Evolutionary conservation across 768 basidiomycete genomes (phyloP).

Genomic region (Phaeotremella fagi): DNA sequence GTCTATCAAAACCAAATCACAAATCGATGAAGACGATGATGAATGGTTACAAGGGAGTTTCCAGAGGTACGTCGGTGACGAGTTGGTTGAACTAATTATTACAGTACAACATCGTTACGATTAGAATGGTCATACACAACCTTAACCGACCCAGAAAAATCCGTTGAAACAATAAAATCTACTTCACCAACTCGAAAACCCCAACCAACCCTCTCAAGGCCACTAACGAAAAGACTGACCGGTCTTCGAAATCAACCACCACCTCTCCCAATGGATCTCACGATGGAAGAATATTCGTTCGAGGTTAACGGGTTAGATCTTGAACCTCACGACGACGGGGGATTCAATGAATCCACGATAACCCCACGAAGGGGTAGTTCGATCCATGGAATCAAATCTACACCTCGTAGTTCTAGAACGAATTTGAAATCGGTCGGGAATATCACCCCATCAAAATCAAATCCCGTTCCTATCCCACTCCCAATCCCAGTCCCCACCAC

Average conservation of each 20-base stretch:
- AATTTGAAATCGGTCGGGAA: too few species aligned
- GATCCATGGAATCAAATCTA: too few species aligned
- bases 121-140: neutral
- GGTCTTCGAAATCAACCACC: neutral
- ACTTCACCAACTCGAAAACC: neutral
- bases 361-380: too few species aligned
- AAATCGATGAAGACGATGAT: neutral
- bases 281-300: neutral
- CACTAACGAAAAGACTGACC: neutral
- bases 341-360: too few species aligned
- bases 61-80: neutral
- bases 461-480: neutral
- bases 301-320: neutral
- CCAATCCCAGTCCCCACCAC: neutral
- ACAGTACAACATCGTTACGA: neutral
- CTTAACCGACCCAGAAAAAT: neutral
- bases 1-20: neutral
- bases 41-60: neutral
- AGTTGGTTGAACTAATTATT: neutral
- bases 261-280: neutral
- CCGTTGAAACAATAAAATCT: neutral
- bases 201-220: neutral
- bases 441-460: neutral
- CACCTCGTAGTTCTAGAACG: too few species aligned
- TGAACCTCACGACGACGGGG: neutral